These are phyloP conservation scores for Metschnikowia bowlesiae DNA, from an alignment of 805 yeast genomes.

Conservation along the genomic window DNA sequence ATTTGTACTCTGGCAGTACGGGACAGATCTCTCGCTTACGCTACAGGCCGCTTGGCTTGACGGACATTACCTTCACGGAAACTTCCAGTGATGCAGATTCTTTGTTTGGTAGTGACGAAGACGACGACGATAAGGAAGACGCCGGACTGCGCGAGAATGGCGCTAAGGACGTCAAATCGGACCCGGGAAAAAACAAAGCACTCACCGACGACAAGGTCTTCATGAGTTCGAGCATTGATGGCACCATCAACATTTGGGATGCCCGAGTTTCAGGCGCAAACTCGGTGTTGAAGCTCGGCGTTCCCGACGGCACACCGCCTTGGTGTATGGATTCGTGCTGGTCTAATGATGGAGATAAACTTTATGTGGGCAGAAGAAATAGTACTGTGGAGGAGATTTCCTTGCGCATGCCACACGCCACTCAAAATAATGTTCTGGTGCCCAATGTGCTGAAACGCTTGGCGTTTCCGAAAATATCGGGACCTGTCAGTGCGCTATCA, in stretches of 20 bases:
- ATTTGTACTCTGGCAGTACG: conserved; percentile 50
- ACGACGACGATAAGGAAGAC: conserved; percentile 16
- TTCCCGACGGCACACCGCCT: conserved; percentile 74
- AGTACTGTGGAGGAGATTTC: conserved; percentile 77
- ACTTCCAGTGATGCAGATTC: conserved; percentile 40
- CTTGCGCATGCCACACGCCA: conserved; percentile 50
- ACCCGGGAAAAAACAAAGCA: conserved; percentile 20
- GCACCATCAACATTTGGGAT: conserved; percentile 81
- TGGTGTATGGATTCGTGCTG: conserved; percentile 92
- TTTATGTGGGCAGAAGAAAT: conserved; percentile 86
- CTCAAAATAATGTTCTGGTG: conserved; percentile 17
- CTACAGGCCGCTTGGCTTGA: conserved; percentile 58
- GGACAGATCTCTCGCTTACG: conserved; percentile 80
- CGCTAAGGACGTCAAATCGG: conserved; percentile 12
- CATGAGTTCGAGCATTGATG: conserved; percentile 79
- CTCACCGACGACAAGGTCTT: conserved; percentile 48
- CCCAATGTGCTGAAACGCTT: conserved; percentile 55
- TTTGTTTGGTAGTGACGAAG: conserved; percentile 45
- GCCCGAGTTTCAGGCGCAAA: conserved; percentile 39
- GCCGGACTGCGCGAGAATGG: background rate
- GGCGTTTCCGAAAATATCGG: conserved; percentile 80
- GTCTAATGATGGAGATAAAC: conserved; percentile 75
- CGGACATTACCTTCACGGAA: conserved; percentile 33
- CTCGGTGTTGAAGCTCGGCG: conserved; percentile 45
- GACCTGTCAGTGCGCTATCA: conserved; percentile 79